Evolutionary conservation across 495 filamentous ascomycete genomes (phyloP).

Genomic region (Podospora didyma): DNA sequence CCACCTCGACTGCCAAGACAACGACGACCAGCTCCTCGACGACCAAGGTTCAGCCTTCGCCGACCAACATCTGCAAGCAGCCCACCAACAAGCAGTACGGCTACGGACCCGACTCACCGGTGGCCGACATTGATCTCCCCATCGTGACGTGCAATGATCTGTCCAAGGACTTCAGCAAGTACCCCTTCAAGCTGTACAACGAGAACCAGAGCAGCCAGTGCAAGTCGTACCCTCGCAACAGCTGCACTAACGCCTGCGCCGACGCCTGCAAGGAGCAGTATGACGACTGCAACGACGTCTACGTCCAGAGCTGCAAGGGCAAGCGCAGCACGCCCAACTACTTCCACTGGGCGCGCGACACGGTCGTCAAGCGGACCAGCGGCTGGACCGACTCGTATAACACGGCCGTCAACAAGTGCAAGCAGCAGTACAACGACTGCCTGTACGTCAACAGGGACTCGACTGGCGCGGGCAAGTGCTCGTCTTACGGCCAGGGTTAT

Average conservation of each 20-base stretch:
- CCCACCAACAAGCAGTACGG: slow-evolving; percentile 32
- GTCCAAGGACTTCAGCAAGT: slow-evolving; percentile 24
- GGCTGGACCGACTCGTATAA: slow-evolving; percentile 21
- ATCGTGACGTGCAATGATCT: slow-evolving; percentile 50
- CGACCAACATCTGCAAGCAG: slow-evolving; percentile 43
- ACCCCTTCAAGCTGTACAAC: slow-evolving; percentile 46
- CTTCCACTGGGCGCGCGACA: slow-evolving; percentile 7
- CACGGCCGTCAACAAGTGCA: slow-evolving; percentile 34
- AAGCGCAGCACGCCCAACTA: slow-evolving; percentile 3
- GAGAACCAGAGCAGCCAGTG: slow-evolving; percentile 32
- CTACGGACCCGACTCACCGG: slow-evolving; percentile 39
- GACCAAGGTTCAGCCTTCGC: slow-evolving; percentile 34
- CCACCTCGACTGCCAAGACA: slow-evolving; percentile 30
- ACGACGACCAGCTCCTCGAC: slow-evolving; percentile 12
- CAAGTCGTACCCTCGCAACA: slow-evolving; percentile 28
- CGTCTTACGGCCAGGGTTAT: slow-evolving; percentile 5
- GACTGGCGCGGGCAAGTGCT: slow-evolving; percentile 20
- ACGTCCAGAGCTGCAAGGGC: slow-evolving; percentile 37
- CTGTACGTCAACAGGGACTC: slow-evolving; percentile 15
- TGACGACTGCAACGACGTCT: slow-evolving; percentile 39
- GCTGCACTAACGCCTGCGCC: slow-evolving; percentile 32
- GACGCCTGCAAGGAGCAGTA: slow-evolving; percentile 49
- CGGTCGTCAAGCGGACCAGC: slow-evolving; percentile 13
- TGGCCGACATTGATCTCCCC: slow-evolving; percentile 45
- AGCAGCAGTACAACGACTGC: slow-evolving; percentile 39